These are phyloP conservation scores for Rehmannia glutinosa DNA, from an alignment of 257 asterid species.

Conservation along the genomic window DNA sequence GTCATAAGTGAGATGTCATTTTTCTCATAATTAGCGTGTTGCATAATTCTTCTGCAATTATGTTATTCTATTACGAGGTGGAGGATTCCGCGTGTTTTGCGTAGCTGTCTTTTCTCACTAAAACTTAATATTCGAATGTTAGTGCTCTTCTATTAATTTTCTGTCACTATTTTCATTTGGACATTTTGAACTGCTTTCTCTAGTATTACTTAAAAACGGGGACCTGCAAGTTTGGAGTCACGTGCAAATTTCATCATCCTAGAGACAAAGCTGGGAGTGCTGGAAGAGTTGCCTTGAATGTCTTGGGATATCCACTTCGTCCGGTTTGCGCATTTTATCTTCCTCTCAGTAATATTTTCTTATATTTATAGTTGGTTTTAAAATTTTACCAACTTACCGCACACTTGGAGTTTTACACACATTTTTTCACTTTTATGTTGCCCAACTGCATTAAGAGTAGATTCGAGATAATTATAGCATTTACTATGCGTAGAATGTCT, in stretches of 20 bases:
- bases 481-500: background rate
- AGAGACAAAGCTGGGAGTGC: slow-evolving; percentile 84
- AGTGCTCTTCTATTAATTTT: slow-evolving; percentile 8
- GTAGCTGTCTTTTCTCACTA: background rate
- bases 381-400: slow-evolving; percentile 4
- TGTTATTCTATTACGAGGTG: background rate
- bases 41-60: background rate
- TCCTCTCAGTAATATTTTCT: background rate
- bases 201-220: slow-evolving; percentile 93
- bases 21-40: too few relatives aligned
- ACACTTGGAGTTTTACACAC: background rate
- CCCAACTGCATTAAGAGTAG: background rate
- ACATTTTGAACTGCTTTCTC: slow-evolving; percentile 12
- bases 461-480: background rate
- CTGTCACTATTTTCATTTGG: slow-evolving; percentile 16
- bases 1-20: too few relatives aligned
- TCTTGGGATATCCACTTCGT: slow-evolving; percentile 90
- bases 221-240: slow-evolving; percentile 88
- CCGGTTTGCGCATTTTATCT: slow-evolving; percentile 50
- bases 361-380: background rate
- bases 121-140: background rate
- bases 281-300: slow-evolving; percentile 82
- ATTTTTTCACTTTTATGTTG: background rate
- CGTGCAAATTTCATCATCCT: slow-evolving; percentile 94
- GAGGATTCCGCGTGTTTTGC: slow-evolving; percentile 10